Base-by-base conservation (phyloP, 208 protist species). In the Trypanosoma brucei region DNA sequence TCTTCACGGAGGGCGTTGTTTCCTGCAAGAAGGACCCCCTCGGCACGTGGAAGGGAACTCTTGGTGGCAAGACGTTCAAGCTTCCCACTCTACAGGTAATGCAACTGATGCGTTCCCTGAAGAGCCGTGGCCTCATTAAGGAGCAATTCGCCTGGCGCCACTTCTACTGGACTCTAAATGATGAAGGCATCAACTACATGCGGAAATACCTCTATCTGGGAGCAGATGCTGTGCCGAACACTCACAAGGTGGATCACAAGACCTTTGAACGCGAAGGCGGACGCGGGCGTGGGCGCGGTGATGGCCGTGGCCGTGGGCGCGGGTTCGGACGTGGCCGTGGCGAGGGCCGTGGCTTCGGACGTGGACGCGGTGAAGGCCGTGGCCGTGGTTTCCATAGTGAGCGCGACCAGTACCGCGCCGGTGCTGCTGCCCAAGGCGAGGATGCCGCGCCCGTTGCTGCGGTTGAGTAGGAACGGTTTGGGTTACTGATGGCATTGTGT, bases 161-260 rank as follows among this genome's bases (percentile, higher is more conserved):
- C 76, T 96, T 91, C 84, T 98, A 98, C 88, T 97, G 86, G 88
- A 92, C 81, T 63, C 88, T 98, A 62, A 94, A 90, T 75, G 84
- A 96, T 59, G 81, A 88, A 55, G 96, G 96, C 70, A 76, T 98
- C 55, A 77, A 88, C 52, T 97, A 96, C 79, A 82, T 98, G 65
- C 86, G 96, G 63, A 77, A 87, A 44, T 96, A 93, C 81, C 89
- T 98, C 52, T 83, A 94, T 77, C 81, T 97, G n/a, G 78, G 88
- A 56, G 65, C 70, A 11, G 82, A 78, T 56, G 81, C 87, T 52
- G 83, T 97, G 58, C 96, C 96, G 59, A 88, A 91, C 75, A 98
- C 86, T 49, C 84, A 95, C 56, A 97, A 97, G 84, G 68, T 68
- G 36, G 88, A 75, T 59, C 64, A 56, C 53, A 65, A 68, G 50